These are phyloP conservation scores for Medicago lupulina DNA, from an alignment of 306 rosid species.

Conservation along the genomic window DNA sequence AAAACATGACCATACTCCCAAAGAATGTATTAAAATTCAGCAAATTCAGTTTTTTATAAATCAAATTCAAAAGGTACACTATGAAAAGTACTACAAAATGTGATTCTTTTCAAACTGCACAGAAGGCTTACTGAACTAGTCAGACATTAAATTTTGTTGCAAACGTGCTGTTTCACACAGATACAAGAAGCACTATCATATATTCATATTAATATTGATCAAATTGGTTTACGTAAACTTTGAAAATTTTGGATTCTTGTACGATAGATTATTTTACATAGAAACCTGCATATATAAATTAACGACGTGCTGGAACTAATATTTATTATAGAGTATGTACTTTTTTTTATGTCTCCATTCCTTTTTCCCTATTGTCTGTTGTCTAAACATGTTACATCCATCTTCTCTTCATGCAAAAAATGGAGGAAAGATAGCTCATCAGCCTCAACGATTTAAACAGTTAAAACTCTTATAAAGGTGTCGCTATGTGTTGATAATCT, in stretches of 20 bases:
- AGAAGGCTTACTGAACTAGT: slow-evolving; percentile 3
- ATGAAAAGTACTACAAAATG: slow-evolving; percentile 5
- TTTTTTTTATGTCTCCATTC: background rate
- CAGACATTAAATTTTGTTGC: slow-evolving; percentile 1
- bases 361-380: background rate
- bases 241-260: background rate
- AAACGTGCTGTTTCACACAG: slow-evolving; percentile 13
- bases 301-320: slow-evolving; percentile 1
- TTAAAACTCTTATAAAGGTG: background rate
- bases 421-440: background rate
- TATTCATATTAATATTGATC: background rate
- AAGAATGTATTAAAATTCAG: slow-evolving; percentile 15
- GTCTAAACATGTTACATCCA: background rate
- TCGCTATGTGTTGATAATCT: background rate
- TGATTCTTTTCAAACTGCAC: background rate
- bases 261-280: slow-evolving; percentile 12
- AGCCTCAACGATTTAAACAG: background rate
- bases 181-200: slow-evolving; percentile 5
- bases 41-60: slow-evolving; percentile 20
- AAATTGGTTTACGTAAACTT: background rate
- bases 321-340: background rate
- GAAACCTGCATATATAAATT: slow-evolving; percentile 26
- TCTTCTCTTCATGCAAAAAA: background rate
- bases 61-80: slow-evolving; percentile 14
- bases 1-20: slow-evolving; percentile 9